Percentiles rank a stretch among this genome's conserved stretches.
Evolutionary conservation across 176 grass and related monocot genomes (phyloP).

Genomic region (Secale cereale): DNA sequence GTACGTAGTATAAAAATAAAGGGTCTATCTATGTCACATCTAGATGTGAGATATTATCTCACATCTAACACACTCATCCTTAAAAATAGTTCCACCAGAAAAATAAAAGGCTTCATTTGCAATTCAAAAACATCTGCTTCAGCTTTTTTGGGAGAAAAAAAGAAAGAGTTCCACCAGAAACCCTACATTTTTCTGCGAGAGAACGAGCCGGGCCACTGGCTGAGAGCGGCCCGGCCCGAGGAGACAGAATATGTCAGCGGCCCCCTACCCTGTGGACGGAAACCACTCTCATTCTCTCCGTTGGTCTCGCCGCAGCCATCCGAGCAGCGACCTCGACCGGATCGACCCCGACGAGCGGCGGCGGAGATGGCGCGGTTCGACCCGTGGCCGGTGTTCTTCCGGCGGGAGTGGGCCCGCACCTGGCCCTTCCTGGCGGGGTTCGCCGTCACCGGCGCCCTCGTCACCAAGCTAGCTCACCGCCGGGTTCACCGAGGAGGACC

Average conservation of each 20-base stretch:
- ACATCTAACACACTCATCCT: no score
- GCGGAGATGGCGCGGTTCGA: slow-evolving; percentile 43
- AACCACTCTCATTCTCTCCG: neutral
- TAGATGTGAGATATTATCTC: no score
- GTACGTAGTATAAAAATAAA: no score
- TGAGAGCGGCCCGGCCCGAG: neutral
- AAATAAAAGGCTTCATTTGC: no score
- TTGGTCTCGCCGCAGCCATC: neutral
- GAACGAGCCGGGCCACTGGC: no score
- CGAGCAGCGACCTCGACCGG: neutral
- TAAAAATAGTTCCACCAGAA: no score
- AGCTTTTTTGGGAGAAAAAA: no score
- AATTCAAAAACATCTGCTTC: no score
- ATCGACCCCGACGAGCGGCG: neutral
- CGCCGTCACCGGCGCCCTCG: slow-evolving; percentile 61
- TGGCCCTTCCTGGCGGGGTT: slow-evolving; percentile 84
- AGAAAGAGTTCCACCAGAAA: no score
- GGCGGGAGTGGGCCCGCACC: slow-evolving; percentile 63
- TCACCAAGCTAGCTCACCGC: slow-evolving; percentile 72
- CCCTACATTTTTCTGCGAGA: no score
- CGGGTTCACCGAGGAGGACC: slow-evolving; percentile 61
- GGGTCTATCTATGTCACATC: no score
- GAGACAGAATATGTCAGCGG: neutral
- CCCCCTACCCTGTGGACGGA: neutral
- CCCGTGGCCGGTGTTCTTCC: slow-evolving; percentile 88